Conservation (phyloP, 768 basidiomycete species). For the Paxillus ammoniavirescens region DNA sequence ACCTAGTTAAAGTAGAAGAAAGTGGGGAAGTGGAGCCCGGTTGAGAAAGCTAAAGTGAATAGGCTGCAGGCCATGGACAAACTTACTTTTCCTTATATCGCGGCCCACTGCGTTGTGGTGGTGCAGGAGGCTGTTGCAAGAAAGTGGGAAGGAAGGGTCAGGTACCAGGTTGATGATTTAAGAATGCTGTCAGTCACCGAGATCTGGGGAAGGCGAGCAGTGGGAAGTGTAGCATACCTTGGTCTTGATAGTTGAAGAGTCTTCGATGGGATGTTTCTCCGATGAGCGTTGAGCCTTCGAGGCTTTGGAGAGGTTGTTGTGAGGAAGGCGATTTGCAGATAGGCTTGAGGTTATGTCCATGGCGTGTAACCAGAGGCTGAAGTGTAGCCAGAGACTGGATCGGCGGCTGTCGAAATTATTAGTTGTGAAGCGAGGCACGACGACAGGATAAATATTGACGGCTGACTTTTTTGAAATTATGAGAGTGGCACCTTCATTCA, state of each 20-base stretch:
- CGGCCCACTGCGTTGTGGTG: slow-evolving; percentile 15
- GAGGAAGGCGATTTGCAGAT: neutral
- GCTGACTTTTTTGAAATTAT: too few relatives aligned
- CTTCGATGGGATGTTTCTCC: slow-evolving; percentile 15
- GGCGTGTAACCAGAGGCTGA: neutral
- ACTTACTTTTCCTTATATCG: slow-evolving; percentile 35
- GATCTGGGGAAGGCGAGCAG: neutral
- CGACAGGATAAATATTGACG: too few relatives aligned
- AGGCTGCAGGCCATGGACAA: neutral
- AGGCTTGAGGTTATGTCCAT: slow-evolving; percentile 15
- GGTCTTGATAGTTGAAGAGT: slow-evolving; percentile 18
- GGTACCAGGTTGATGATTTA: neutral
- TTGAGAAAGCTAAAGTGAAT: neutral
- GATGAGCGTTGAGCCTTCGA: slow-evolving; percentile 8
- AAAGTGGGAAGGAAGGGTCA: neutral
- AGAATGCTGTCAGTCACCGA: neutral
- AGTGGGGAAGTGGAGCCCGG: neutral
- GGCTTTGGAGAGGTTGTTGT: neutral
- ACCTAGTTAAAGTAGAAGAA: slow-evolving; percentile 13
- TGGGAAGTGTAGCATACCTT: slow-evolving; percentile 18
- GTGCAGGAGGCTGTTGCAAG: slow-evolving; percentile 10
- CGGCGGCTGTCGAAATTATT: too few relatives aligned
- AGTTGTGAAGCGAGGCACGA: too few relatives aligned
- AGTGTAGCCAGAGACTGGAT: neutral
- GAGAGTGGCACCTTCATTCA: too few relatives aligned